Conservation (phyloP, 345 rosid species). For the thale cress (Arabidopsis thaliana) region TAIR10.1 NC_003070.9:6113001-6113500, state of each 20-base stretch:
- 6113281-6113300: conserved; percentile 88
- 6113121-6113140: conserved; percentile 23
- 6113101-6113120: conserved; percentile 14
- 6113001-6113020: neutral
- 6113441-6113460: conserved; percentile 76
- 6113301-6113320: conserved; percentile 71
- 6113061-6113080: conserved; percentile 11
- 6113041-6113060: conserved; percentile 11
- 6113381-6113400: neutral
- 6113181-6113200: conserved; percentile 88
- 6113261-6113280: conserved; percentile 96
- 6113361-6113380: conserved; percentile 8
- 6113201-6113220: conserved; percentile 93
- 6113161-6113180: conserved; percentile 86
- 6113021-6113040: conserved; percentile 11
- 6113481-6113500: conserved; percentile 76
- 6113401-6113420: conserved; percentile 20
- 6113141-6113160: conserved; percentile 27
- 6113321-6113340: conserved; percentile 25
- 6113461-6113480: conserved; percentile 76
- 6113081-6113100: conserved; percentile 22
- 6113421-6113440: conserved; percentile 6
- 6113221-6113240: conserved; percentile 83
- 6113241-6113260: conserved; percentile 87
- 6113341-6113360: conserved; percentile 31